These are phyloP conservation scores for Mrakia gelida DNA, from an alignment of 768 basidiomycete species.

Conservation along the genomic window DNA sequence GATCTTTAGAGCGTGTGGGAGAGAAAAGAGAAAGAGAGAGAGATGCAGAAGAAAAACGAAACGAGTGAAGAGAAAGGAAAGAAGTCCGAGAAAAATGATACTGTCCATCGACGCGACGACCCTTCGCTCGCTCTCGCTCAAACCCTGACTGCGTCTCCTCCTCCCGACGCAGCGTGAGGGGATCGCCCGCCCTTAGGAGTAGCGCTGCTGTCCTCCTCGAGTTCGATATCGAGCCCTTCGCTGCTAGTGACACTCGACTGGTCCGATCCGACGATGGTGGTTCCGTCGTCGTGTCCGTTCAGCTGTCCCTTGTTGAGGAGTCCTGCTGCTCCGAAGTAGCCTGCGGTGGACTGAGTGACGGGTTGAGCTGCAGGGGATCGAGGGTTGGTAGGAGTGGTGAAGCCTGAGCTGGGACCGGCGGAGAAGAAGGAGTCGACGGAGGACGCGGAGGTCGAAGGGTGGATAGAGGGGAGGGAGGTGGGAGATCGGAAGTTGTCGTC, in stretches of 20 bases:
- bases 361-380: neutral
- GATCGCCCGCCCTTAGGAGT: neutral
- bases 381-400: slow-evolving; percentile 25
- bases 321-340: neutral
- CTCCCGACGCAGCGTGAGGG: neutral
- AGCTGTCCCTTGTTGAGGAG: neutral
- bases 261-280: neutral
- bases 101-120: neutral
- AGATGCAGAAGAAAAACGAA: neutral
- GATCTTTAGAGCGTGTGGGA: neutral
- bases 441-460: neutral
- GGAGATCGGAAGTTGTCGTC: slow-evolving; percentile 4
- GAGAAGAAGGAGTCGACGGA: slow-evolving; percentile 20
- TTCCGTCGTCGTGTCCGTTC: too few relatives aligned
- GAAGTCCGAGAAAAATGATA: neutral
- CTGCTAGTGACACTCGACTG: neutral
- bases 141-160: neutral
- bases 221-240: neutral
- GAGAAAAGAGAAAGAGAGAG: neutral
- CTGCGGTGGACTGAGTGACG: neutral
- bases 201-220: neutral
- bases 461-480: neutral
- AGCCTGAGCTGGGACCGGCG: slow-evolving; percentile 14
- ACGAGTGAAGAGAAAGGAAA: neutral
- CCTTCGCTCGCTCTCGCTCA: neutral